Conservation (phyloP, 768 basidiomycete genomes). For the Leccinum incarnatum region DNA sequence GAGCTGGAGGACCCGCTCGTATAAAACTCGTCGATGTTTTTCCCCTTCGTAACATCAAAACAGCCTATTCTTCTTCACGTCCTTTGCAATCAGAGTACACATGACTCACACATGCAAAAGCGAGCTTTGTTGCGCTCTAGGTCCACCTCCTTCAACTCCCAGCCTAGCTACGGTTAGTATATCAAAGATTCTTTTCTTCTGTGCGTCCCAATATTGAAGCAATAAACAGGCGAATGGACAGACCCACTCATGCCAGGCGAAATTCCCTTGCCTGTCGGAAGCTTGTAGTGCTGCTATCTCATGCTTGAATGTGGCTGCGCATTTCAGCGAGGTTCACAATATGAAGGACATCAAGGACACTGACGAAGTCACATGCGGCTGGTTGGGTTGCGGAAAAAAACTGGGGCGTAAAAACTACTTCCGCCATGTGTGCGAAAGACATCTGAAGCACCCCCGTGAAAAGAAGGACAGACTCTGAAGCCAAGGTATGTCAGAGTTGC, state of each 20-base stretch:
- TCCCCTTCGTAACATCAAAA: no score
- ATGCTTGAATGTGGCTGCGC: background rate
- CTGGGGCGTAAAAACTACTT: background rate
- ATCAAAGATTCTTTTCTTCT: background rate
- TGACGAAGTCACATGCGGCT: rapidly evolving
- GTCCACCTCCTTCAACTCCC: background rate
- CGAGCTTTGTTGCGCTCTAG: background rate
- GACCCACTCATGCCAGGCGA: background rate
- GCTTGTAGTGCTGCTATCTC: background rate
- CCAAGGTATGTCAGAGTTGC: background rate
- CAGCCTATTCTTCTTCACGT: no score
- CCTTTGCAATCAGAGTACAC: no score
- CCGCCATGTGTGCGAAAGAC: background rate
- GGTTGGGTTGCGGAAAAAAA: background rate
- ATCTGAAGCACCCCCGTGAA: background rate
- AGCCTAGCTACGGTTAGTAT: no score
- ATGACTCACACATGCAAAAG: background rate
- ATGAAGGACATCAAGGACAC: background rate
- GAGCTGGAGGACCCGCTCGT: no score
- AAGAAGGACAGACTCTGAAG: background rate
- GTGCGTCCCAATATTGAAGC: background rate
- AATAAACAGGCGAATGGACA: background rate
- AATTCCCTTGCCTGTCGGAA: background rate
- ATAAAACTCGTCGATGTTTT: no score
- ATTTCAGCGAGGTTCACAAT: background rate